Base-by-base conservation (phyloP, 2,329 filamentous ascomycete genomes). In the Amesomyces nigricolor region DNA sequence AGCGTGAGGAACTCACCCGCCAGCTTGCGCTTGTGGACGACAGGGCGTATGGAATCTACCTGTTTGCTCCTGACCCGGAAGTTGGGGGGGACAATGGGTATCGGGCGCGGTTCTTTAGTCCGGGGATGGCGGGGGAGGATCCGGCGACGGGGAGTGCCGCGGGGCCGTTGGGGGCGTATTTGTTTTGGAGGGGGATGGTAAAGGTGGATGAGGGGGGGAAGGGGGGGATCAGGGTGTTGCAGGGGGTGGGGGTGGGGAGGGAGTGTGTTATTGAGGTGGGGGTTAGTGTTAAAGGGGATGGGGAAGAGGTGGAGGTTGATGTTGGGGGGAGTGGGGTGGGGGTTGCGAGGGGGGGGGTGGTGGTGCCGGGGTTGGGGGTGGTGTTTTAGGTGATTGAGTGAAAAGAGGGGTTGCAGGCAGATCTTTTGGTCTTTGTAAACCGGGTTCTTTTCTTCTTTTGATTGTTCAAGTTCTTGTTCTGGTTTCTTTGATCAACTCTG, bases 61-160 rank as follows among this genome's bases (percentile, higher is more conserved):
- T 30, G 39, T 54, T 54, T 19, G 46, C 52, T 1, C 52, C 52
- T 19, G 19, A 19, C 29, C 13, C 42, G 5, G 16, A 10, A 5
- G 46, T 10, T 16, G 45, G 51, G 1, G 45, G 32, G 10, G n/a
- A n/a, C n/a, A 10, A 35, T 37, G 46, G 46, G 30, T 50, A 45
- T 17, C 39, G 49, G 3, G 52, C 52, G 4, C 17, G 52, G 4
- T 54, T 54, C 30, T 54, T 50, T 14, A 54, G 52, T 29, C 53
- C 29, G 3, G 47, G 53, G n/a, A 55, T 55, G 53, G n/a, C 53
- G 19, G 47, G 17, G 11, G 53, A 55, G 32, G 47, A 55, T 22
- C 53, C 53, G 14, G 53, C 53, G 19, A 55, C 53, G 8, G 53
- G 53, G 16, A 55, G 53, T 29, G 53, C 53, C 19, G 47, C 53